Evolutionary conservation across 176 grass and related monocot genomes (phyloP).

Genomic region (sorghum (Sorghum bicolor)): DNA sequence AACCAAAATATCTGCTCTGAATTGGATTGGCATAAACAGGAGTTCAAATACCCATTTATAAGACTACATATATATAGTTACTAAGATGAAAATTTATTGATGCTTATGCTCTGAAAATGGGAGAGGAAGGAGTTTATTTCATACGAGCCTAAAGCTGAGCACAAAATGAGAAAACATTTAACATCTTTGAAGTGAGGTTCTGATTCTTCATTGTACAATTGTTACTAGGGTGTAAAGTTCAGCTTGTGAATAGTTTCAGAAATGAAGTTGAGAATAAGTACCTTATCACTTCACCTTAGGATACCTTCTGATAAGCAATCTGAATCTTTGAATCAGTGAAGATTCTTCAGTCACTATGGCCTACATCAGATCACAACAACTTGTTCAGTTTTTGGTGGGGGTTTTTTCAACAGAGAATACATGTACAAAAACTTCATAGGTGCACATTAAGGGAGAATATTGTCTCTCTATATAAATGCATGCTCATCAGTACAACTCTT

Average conservation of each 20-base stretch:
- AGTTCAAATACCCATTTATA: neutral
- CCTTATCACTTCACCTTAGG: neutral
- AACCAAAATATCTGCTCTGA: neutral
- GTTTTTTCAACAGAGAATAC: neutral
- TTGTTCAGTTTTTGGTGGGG: neutral
- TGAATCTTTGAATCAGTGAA: neutral
- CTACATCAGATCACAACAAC: neutral
- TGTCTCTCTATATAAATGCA: constrained; percentile 21
- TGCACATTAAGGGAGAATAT: neutral
- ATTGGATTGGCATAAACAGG: neutral
- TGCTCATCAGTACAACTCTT: neutral
- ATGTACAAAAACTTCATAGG: neutral
- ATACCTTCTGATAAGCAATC: constrained; percentile 5
- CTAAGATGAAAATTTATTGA: neutral
- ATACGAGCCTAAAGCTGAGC: neutral
- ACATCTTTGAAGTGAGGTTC: neutral
- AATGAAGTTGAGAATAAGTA: constrained; percentile 20
- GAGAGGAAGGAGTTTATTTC: neutral
- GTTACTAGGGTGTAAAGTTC: constrained; percentile 1
- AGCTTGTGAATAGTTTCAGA: neutral
- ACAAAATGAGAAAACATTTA: constrained; percentile 2
- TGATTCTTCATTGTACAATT: constrained; percentile 15
- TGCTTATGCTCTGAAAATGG: neutral
- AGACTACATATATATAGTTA: neutral
- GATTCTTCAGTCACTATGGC: constrained; percentile 18